These are phyloP conservation scores for Colletotrichum acutatum DNA, from an alignment of 2,329 filamentous ascomycete genomes.

Conservation along the genomic window DNA sequence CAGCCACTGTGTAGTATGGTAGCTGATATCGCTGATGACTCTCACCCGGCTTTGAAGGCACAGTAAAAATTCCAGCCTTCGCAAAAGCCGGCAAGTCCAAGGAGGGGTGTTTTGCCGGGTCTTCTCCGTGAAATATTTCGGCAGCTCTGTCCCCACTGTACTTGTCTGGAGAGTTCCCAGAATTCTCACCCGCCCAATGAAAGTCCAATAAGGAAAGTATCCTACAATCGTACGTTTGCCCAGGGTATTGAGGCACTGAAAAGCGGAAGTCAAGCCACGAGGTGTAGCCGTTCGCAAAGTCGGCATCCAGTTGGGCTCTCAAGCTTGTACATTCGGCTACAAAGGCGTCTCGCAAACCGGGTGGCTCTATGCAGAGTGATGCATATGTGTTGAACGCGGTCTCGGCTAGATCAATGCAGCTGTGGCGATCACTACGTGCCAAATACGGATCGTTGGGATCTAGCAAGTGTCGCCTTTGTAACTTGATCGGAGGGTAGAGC, in stretches of 20 bases:
- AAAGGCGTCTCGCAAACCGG: background rate
- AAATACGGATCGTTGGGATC: background rate
- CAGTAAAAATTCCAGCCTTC: background rate
- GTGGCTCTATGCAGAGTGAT: background rate
- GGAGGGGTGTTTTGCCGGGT: background rate
- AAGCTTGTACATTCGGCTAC: background rate
- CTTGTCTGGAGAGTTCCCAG: background rate
- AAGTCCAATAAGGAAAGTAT: background rate
- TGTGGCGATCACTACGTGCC: background rate
- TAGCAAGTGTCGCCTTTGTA: background rate
- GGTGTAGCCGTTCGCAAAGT: background rate
- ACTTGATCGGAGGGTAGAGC: background rate
- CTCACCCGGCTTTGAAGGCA: background rate
- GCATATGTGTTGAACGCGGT: background rate
- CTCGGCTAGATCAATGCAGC: background rate
- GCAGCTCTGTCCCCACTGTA: background rate
- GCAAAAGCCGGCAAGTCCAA: background rate
- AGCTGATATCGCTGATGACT: background rate
- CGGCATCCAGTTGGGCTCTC: background rate
- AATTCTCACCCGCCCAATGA: background rate
- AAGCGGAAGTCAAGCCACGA: constrained; percentile 26
- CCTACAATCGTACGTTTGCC: background rate
- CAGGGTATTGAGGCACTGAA: constrained; percentile 15
- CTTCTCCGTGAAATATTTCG: background rate
- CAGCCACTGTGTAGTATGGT: constrained; percentile 9